Percentiles rank a stretch among this genome's conserved stretches.
Conservation (phyloP, 306 rosid species). For the Ziziphus jujuba region DNA sequence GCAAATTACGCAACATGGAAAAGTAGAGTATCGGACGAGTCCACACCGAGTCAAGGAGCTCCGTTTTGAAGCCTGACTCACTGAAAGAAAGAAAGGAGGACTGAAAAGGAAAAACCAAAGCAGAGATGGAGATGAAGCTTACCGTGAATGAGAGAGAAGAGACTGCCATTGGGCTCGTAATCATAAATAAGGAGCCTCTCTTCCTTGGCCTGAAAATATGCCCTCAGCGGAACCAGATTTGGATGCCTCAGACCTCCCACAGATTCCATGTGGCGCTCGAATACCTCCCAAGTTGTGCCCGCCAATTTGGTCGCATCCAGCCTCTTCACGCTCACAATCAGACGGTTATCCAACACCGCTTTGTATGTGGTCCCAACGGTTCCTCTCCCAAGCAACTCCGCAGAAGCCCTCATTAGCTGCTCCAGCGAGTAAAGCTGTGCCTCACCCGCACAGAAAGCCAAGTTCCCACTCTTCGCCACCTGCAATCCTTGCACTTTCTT, state of each 20-base stretch:
- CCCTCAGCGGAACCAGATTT: conserved; percentile 72
- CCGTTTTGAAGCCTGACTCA: conserved; percentile 2
- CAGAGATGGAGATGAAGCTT: background rate
- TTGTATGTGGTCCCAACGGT: conserved; percentile 72
- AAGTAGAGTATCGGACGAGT: background rate
- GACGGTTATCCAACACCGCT: conserved; percentile 79
- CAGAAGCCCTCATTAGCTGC: conserved; percentile 84
- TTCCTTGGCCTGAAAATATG: conserved; percentile 82
- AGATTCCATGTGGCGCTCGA: conserved; percentile 81
- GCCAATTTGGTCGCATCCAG: conserved; percentile 65
- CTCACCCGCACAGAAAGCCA: conserved; percentile 88
- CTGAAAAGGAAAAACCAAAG: background rate
- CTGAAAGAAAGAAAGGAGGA: background rate
- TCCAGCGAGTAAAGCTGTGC: conserved; percentile 72
- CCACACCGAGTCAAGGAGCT: conserved; percentile 4
- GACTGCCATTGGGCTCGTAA: conserved; percentile 77
- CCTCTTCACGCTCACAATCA: conserved; percentile 81
- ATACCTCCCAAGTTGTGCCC: conserved; percentile 47
- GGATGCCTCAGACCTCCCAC: conserved; percentile 91
- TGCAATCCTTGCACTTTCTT: conserved; percentile 52
- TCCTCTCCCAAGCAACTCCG: conserved; percentile 81
- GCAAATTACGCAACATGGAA: background rate
- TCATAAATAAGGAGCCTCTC: conserved; percentile 85
- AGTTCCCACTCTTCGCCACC: conserved; percentile 73
- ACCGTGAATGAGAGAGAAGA: conserved; percentile 89